A percentile compares a stretch with the other conserved stretches of the same genome.
Conservation (phyloP, 2,329 filamentous ascomycete genomes). For the Botrytis fragariae region DNA sequence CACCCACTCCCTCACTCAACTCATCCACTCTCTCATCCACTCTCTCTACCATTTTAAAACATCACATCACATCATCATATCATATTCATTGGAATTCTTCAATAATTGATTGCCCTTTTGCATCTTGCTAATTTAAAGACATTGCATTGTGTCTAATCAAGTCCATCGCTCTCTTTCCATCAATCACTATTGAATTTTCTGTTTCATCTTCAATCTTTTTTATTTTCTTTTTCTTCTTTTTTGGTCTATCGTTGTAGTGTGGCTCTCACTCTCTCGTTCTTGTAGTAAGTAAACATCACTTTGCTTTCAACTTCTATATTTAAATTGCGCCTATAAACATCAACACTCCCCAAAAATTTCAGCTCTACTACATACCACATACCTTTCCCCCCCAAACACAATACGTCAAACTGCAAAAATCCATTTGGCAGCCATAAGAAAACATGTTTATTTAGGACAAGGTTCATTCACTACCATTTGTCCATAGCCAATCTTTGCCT, state of each 20-base stretch:
- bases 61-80: background rate
- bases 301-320: slow-evolving; percentile 1
- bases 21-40: background rate
- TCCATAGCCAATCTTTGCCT: background rate
- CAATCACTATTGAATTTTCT: slow-evolving; percentile 2
- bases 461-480: slow-evolving; percentile 3
- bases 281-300: background rate
- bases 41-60: background rate
- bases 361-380: background rate
- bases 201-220: background rate
- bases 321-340: slow-evolving; percentile 17
- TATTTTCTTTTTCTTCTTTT: too few relatives aligned
- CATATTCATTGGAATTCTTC: background rate
- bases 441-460: background rate
- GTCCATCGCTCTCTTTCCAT: background rate
- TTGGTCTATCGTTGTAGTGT: background rate
- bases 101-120: background rate
- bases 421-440: background rate
- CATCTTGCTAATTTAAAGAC: background rate
- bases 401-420: background rate
- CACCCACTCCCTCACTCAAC: background rate
- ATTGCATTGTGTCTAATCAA: background rate
- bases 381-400: background rate
- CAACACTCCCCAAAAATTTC: background rate
- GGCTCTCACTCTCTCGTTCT: background rate